A percentile compares a stretch with the other conserved stretches of the same genome.
phyloP scores from a whole-genome alignment of 1,139 yeast genomes.

The Blastobotrys aristatus region DNA sequence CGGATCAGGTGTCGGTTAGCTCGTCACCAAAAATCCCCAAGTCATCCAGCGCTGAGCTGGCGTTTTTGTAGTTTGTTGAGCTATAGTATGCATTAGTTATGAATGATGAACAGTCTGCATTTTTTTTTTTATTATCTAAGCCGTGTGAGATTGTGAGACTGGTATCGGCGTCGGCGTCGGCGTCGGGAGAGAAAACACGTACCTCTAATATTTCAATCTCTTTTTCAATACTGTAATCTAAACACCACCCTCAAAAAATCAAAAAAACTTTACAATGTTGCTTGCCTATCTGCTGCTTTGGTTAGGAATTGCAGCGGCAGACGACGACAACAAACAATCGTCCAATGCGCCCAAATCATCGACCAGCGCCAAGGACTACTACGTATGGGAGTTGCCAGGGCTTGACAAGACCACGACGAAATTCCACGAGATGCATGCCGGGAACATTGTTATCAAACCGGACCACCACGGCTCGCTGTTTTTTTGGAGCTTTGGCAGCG shows the following conservation, averaged over 20 bases:
- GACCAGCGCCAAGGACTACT: conserved; percentile 33
- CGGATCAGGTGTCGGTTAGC: conserved; percentile 1
- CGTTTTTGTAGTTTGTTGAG: conserved; percentile 24
- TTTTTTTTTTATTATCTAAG: not conserved
- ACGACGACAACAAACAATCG: not conserved
- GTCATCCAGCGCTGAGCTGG: conserved; percentile 25
- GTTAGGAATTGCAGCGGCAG: not conserved
- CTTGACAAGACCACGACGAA: conserved; percentile 24
- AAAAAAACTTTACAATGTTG: not conserved
- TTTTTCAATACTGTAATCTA: not conserved
- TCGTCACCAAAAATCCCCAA: conserved; percentile 9
- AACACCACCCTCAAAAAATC: not conserved
- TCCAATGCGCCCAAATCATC: conserved; percentile 2
- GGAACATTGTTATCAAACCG: conserved; percentile 53
- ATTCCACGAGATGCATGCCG: conserved; percentile 41
- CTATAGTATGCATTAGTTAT: too few species aligned
- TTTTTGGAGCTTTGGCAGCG: conserved; percentile 57
- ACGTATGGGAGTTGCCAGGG: conserved; percentile 36
- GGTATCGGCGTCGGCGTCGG: too few species aligned
- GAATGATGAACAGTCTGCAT: not conserved
- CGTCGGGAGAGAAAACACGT: too few species aligned
- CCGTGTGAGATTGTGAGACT: too few species aligned
- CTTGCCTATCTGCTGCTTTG: not conserved
- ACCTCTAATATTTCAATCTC: not conserved
- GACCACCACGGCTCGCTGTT: conserved; percentile 60